Evolutionary conservation across 2,329 filamentous ascomycete species (phyloP).

Genomic region (Escovopsis sp.): DNA sequence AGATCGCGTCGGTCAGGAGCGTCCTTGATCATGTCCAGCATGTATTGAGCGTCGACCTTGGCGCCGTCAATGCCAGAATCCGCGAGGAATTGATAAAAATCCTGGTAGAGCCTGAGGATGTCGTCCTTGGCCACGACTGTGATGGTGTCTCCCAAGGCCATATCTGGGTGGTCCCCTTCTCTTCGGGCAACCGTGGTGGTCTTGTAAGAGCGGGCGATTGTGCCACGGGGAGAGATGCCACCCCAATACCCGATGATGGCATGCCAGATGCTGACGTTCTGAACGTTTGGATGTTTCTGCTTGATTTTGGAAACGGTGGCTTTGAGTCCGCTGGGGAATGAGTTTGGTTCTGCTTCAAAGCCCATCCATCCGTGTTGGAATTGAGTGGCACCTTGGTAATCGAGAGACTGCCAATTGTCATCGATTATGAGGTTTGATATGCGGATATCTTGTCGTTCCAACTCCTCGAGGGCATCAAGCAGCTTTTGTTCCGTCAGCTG

Average conservation of each 20-base stretch:
- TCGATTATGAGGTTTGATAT: constrained; percentile 86
- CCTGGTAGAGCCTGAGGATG: constrained; percentile 63
- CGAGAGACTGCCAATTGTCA: constrained; percentile 86
- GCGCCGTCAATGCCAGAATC: constrained; percentile 67
- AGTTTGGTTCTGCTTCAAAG: constrained; percentile 70
- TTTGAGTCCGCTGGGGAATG: constrained; percentile 70
- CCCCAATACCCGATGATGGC: constrained; percentile 85
- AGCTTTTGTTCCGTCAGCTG: constrained; percentile 70
- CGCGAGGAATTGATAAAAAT: constrained; percentile 77
- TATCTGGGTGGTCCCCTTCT: constrained; percentile 29
- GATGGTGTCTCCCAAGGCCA: constrained; percentile 48
- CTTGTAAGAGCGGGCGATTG: constrained; percentile 65
- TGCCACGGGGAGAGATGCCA: constrained; percentile 60
- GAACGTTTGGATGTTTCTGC: constrained; percentile 52
- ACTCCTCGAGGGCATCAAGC: constrained; percentile 53
- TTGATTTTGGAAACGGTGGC: constrained; percentile 56
- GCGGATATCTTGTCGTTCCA: constrained; percentile 59
- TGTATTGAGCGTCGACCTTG: constrained; percentile 89
- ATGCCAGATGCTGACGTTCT: constrained; percentile 89
- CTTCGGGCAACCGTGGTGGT: constrained; percentile 46
- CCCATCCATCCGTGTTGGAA: constrained; percentile 55
- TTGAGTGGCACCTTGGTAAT: constrained; percentile 32
- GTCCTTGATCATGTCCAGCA: constrained; percentile 60
- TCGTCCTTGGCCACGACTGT: constrained; percentile 62
- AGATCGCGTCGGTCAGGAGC: constrained; percentile 58